Evolutionary conservation across 1,284 basidiomycete species (phyloP), one percentile per base, ranked within the genome.

Genomic region (Singerocomus inundabilis): DNA sequence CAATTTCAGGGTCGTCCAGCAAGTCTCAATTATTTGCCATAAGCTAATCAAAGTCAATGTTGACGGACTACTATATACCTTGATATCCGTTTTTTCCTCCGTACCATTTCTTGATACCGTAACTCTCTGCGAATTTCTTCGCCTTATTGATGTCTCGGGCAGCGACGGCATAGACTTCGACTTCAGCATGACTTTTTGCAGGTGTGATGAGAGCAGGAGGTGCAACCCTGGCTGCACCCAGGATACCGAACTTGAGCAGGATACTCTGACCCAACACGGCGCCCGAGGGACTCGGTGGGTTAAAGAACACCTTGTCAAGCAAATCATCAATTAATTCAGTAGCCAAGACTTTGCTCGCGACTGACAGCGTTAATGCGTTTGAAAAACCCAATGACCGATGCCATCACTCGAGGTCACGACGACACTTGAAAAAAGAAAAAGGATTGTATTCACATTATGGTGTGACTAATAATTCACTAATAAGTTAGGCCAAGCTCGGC

Each of bases 151-250:
- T 63, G 60, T 77, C 77, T n/a, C 86, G 74, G 2, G 86, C 82
- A 4, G 85, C 86, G 4, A 89, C 74, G 0, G 78, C 85, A 35
- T 72, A 67, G 0, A 89, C 63, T 12, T 79, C 73, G 1, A 77
- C 80, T 52, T 83, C 86, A 0, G 79, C 71, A 56, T 88, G 85
- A 42, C 68, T 76, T 45, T 66, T 72, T 1, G 76, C 79, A 2
- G 86, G 83, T 2, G 52, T 57, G 39, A 87, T 72, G 16, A 87
- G 63, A 3, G 80, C 83, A 12, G 51, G 31, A 2, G 84, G 85
- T 0, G 79, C 83, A 29, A 89, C 86, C n/a, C 61, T 69, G 2
- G 86, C 84, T 6, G 84, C 82, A 15, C 84, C 83, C 4, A 86
- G 65, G 28, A 85, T 77, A 0, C 83, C 83, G 49, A 85, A 82